Conservation (phyloP, 257 asterid species). For the Handroanthus guayacan region DNA sequence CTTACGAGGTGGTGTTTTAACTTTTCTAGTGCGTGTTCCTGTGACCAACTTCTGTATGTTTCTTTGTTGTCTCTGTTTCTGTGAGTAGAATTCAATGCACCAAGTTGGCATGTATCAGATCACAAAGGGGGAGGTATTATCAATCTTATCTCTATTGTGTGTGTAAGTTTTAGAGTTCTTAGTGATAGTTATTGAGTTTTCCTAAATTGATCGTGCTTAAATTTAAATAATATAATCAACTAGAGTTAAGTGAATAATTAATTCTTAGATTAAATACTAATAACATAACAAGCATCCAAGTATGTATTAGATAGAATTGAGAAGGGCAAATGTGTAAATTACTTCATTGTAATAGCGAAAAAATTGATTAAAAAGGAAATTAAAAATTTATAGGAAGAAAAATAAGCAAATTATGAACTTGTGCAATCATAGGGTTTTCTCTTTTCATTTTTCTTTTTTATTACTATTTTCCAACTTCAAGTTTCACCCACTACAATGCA, state of each 20-base stretch:
- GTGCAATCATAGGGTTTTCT: too few species aligned
- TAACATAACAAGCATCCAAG: background rate
- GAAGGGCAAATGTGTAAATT: background rate
- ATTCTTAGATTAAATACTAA: too few species aligned
- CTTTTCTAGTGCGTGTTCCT: background rate
- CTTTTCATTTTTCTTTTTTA: too few species aligned
- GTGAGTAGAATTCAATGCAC: conserved; percentile 24
- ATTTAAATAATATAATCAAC: too few species aligned
- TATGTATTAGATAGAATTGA: too few species aligned
- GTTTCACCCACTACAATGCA: background rate
- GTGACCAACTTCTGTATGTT: conserved; percentile 3
- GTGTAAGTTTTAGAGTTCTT: too few species aligned
- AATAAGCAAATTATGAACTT: background rate
- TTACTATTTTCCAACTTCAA: background rate
- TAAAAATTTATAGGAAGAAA: background rate
- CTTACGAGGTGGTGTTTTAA: background rate
- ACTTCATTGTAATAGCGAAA: background rate
- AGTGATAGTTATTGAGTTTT: too few species aligned
- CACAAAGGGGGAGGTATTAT: background rate
- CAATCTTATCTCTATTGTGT: conserved; percentile 9
- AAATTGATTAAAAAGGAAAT: too few species aligned
- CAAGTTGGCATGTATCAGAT: conserved; percentile 27
- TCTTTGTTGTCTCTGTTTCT: background rate
- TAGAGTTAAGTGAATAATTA: too few species aligned
- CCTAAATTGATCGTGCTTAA: too few species aligned